These are phyloP conservation scores for Arthroderma sp. DNA, from an alignment of 2,329 filamentous ascomycete species.

Conservation along the genomic window DNA sequence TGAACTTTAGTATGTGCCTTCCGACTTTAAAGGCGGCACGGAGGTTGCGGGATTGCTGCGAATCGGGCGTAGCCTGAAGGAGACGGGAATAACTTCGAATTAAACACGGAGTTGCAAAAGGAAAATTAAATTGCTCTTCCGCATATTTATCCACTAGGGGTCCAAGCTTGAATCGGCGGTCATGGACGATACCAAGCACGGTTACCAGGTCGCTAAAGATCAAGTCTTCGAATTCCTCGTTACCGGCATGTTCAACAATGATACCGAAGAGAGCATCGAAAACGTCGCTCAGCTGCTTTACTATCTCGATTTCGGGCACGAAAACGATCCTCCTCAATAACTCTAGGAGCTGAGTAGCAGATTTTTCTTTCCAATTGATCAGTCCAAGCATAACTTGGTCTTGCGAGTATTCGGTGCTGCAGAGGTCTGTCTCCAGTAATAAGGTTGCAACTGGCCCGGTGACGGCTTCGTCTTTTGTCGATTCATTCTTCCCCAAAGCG, in stretches of 20 bases:
- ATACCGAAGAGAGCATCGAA: constrained; percentile 86
- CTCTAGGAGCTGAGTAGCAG: constrained; percentile 56
- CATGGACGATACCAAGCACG: constrained; percentile 84
- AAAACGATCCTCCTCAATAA: constrained; percentile 76
- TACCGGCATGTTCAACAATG: constrained; percentile 77
- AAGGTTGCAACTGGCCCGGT: constrained; percentile 71
- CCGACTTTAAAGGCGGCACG: constrained; percentile 92
- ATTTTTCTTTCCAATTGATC: constrained; percentile 70
- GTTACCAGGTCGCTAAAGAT: constrained; percentile 83
- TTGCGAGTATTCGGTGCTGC: constrained; percentile 89
- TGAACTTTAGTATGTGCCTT: constrained; percentile 84
- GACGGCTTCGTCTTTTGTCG: constrained; percentile 57
- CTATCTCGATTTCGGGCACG: constrained; percentile 92
- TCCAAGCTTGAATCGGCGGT: constrained; percentile 81
- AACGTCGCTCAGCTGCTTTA: constrained; percentile 81
- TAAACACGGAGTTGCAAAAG: constrained; percentile 77
- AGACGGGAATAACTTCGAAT: constrained; percentile 76
- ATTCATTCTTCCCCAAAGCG: constrained; percentile 51
- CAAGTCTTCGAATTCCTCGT: constrained; percentile 82
- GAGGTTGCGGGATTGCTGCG: constrained; percentile 69
- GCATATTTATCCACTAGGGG: constrained; percentile 88
- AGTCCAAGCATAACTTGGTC: constrained; percentile 75
- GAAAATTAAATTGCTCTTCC: constrained; percentile 79
- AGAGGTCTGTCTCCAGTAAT: constrained; percentile 69
- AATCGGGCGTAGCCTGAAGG: constrained; percentile 67